Evolutionary conservation across 2,329 filamentous ascomycete genomes (phyloP).

Genomic region (Ophiostoma perfectum): DNA sequence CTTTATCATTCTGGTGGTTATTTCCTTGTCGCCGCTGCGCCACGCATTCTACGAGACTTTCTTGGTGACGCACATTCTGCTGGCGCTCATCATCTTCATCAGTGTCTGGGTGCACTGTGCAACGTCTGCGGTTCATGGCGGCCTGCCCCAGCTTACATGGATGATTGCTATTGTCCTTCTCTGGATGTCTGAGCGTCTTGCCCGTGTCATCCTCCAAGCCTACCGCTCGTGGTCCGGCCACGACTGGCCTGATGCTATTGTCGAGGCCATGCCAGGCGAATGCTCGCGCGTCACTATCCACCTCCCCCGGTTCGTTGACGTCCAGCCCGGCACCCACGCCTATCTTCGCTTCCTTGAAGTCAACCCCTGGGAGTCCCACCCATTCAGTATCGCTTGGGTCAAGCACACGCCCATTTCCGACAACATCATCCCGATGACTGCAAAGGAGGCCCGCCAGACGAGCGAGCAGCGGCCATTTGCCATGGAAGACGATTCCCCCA

Average conservation of each 20-base stretch:
- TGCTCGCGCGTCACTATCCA: constrained; percentile 64
- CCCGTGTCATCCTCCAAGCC: constrained; percentile 57
- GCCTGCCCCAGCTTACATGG: constrained; percentile 67
- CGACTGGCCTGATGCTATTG: constrained; percentile 58
- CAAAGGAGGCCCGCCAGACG: constrained; percentile 34
- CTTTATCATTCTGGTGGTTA: constrained; percentile 61
- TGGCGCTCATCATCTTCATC: constrained; percentile 62
- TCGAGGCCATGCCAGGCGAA: constrained; percentile 65
- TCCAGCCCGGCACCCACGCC: constrained; percentile 66
- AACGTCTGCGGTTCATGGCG: constrained; percentile 58
- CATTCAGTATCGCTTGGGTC: constrained; percentile 74
- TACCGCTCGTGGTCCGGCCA: constrained; percentile 60
- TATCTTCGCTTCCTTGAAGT: constrained; percentile 66
- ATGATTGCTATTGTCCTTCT: constrained; percentile 68
- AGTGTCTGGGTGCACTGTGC: constrained; percentile 75
- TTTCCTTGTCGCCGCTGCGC: constrained; percentile 71
- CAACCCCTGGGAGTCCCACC: constrained; percentile 66
- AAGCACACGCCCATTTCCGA: constrained; percentile 46
- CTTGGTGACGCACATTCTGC: constrained; percentile 73
- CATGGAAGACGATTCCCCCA: background rate
- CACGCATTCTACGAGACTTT: constrained; percentile 98
- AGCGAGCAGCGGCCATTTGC: constrained; percentile 18
- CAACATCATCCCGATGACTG: constrained; percentile 37
- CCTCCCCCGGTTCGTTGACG: constrained; percentile 59
- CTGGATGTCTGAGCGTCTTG: constrained; percentile 63